Conservation (phyloP, 2,329 filamentous ascomycete genomes). For the Albophoma yamanashiensis region DNA sequence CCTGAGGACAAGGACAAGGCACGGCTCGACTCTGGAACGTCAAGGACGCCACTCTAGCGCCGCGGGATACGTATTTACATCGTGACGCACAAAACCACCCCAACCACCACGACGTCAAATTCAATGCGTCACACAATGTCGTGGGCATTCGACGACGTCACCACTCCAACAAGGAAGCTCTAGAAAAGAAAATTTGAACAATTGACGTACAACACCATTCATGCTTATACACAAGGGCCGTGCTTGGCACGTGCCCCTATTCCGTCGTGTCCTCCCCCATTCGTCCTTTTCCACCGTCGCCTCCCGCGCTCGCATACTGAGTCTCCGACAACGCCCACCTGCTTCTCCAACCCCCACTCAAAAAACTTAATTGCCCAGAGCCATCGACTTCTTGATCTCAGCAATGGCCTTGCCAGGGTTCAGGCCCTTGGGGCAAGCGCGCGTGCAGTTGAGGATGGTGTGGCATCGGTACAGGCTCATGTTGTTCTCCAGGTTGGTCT, state of each 20-base stretch:
- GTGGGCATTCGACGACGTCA: background rate
- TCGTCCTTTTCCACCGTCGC: background rate
- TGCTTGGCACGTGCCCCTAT: background rate
- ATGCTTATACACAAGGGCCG: background rate
- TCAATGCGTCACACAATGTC: no score
- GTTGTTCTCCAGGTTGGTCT: constrained; percentile 88
- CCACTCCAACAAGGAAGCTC: background rate
- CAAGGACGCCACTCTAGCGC: no score
- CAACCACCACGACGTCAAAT: constrained; percentile 1
- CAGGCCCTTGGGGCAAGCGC: constrained; percentile 95
- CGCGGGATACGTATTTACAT: constrained; percentile 6
- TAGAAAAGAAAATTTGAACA: background rate
- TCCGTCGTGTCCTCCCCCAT: background rate
- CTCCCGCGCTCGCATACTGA: background rate
- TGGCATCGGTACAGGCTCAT: constrained; percentile 99
- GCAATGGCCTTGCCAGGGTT: constrained; percentile 94
- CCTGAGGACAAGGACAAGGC: no score
- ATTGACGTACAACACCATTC: background rate
- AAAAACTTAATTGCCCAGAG: constrained; percentile 29
- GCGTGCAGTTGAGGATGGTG: constrained; percentile 97
- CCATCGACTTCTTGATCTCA: constrained; percentile 97
- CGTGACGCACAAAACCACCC: constrained; percentile 18
- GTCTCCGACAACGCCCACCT: background rate
- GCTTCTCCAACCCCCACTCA: constrained; percentile 2
- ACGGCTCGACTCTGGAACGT: no score